A percentile compares a stretch with the other conserved stretches of the same genome.
Conservation (phyloP, 345 rosid species). For the Viola odorata region DNA sequence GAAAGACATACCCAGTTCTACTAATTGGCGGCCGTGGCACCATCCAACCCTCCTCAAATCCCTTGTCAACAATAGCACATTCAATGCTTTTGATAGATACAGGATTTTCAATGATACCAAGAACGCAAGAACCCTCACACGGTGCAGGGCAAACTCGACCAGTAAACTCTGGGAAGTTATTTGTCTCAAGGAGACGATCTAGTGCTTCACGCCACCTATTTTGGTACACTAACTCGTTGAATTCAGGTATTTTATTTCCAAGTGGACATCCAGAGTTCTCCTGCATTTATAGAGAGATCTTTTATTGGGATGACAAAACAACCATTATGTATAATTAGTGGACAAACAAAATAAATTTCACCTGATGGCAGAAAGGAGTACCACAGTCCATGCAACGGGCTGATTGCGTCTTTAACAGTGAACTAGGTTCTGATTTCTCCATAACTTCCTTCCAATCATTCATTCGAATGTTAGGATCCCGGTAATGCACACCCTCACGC, state of each 20-base stretch:
- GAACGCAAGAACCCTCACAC: slow-evolving; percentile 99
- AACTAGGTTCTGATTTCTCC: slow-evolving; percentile 76
- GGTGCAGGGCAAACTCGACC: slow-evolving; percentile 99
- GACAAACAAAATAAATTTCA: slow-evolving; percentile 8
- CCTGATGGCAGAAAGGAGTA: slow-evolving; percentile 99
- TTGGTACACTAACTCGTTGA: slow-evolving; percentile 94
- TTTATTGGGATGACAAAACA: too few relatives aligned
- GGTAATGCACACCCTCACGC: slow-evolving; percentile 82
- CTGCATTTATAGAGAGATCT: slow-evolving; percentile 28
- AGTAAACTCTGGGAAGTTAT: slow-evolving; percentile 97
- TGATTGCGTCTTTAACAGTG: slow-evolving; percentile 82
- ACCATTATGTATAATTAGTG: neutral
- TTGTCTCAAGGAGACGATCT: slow-evolving; percentile 89
- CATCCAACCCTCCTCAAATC: slow-evolving; percentile 99
- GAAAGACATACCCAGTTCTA: slow-evolving; percentile 70
- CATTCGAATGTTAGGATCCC: slow-evolving; percentile 84
- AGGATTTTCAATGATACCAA: slow-evolving; percentile 99
- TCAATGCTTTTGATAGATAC: slow-evolving; percentile 94
- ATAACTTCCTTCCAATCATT: slow-evolving; percentile 93
- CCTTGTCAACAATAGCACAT: slow-evolving; percentile 88
- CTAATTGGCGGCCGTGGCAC: slow-evolving; percentile 76
- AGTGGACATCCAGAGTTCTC: slow-evolving; percentile 98
- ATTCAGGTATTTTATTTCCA: slow-evolving; percentile 98
- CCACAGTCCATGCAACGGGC: slow-evolving; percentile 99
- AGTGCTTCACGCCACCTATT: slow-evolving; percentile 99